Evolutionary conservation across 441 rosid species (phyloP), one percentile per base, ranked within the genome.

Genomic region (Manihot esculenta): DNA sequence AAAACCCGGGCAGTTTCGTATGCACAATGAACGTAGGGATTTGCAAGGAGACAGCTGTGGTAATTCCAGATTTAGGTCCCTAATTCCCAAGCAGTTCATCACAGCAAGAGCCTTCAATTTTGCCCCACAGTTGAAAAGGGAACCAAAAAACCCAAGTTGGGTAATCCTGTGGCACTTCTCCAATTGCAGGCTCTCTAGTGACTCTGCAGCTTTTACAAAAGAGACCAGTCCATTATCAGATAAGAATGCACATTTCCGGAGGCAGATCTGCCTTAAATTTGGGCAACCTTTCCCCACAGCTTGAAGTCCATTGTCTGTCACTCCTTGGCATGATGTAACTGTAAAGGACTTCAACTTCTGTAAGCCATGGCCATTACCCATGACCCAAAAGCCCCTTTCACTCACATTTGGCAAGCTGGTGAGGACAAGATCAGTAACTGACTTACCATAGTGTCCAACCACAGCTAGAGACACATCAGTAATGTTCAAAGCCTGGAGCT

Each of bases 301-400:
- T 78, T 84, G 93, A 53, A 95, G 89, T 45, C 97, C 91, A 26
- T 60, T 26, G 71, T 93, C 97, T 12, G 98, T 91, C 62, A 88
- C 74, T 35, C 97, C 97, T 7, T 41, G 73, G 84, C 98, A 95
- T 14, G 92, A 84, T 26, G 80, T 66, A 68, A 95, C 77, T 17
- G 85, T 68, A 2, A 93, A 66, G 60, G 94, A 83, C 41, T 79
- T 82, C 64, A 93, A 70, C 45, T 84, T 89, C 76, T 91, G 88
- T 57, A 95, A 81, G 42, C 97, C 98, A 5, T 79, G 80, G 17
- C 89, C 95, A 56, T 84, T 91, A 30, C 97, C 97, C 99, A 95
- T 88, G 51, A 91, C 99, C 99, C 99, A 93, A 76, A 95, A 91
- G 30, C 99, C 99, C 80, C 81, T 91, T 84, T 95, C 98, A 0